Evolutionary conservation across 805 yeast species (phyloP).

Genomic region (Yamadazyma laniorum): DNA sequence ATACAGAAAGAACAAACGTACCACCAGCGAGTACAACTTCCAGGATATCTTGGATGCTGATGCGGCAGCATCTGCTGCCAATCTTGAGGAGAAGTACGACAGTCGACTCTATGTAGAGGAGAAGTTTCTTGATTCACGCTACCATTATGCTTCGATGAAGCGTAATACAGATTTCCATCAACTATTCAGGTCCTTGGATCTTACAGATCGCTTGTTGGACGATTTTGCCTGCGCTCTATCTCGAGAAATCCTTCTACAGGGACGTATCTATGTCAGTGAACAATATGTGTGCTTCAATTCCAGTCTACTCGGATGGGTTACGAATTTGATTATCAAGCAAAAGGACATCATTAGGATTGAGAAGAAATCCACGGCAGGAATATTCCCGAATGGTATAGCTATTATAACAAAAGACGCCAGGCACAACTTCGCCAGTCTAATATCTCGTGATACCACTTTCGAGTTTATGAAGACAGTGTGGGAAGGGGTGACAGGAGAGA

Average conservation of each 20-base stretch:
- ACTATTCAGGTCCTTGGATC: conserved; percentile 64
- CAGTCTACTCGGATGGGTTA: conserved; percentile 86
- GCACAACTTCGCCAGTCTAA: conserved; percentile 83
- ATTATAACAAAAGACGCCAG: conserved; percentile 62
- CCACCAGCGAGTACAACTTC: conserved; percentile 30
- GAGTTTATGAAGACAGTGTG: conserved; percentile 69
- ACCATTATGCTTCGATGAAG: conserved; percentile 60
- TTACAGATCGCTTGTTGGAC: conserved; percentile 71
- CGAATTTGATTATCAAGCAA: conserved; percentile 69
- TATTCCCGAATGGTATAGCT: conserved; percentile 86
- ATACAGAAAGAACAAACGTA: conserved; percentile 35
- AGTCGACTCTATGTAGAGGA: conserved; percentile 55
- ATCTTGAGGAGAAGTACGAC: conserved; percentile 28
- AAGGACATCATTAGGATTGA: conserved; percentile 73
- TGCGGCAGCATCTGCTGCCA: neutral
- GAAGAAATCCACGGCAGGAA: conserved; percentile 80
- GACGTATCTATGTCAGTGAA: conserved; percentile 79
- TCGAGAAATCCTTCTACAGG: conserved; percentile 83
- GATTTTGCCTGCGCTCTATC: conserved; percentile 90
- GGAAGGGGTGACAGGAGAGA: conserved; percentile 45
- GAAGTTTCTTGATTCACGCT: conserved; percentile 53
- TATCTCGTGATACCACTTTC: conserved; percentile 75
- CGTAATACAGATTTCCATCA: conserved; percentile 76
- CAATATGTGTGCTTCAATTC: conserved; percentile 82
- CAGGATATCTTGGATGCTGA: conserved; percentile 14